Base-by-base conservation (phyloP, 176 grass and related monocot genomes). In the Musa schizocarpa region DNA sequence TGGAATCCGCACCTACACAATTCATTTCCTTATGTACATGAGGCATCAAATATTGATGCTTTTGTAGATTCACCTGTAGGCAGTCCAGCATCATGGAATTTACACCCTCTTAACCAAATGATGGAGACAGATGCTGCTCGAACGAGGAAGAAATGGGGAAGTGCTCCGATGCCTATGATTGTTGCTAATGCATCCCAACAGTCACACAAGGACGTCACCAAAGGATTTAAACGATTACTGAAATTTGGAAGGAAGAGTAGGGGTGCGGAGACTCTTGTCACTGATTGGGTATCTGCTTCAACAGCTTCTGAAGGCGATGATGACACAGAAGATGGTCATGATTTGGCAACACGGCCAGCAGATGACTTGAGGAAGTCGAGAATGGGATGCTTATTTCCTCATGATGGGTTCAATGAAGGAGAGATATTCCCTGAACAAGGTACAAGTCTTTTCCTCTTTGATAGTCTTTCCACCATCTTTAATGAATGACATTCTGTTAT, bases 211-310 rank as follows among this genome's bases (percentile, higher is more conserved):
- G 83, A 92, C 55, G 79, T 82, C 2, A 72, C 90, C 16, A 75
- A 74, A 11, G 86, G 92, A 65, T 75, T 96, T 68, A 96, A 76
- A 75, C 75, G 75, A 75, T 82, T 92, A 1, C 77, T 96, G 50
- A 89, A 61, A 65, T 92, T 96, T 8, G 84, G 89, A 13, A 89
- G 80, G 80, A 96, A 79, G 74, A 89, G 59, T 54, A 96, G 71
- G 57, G 82, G 75, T 69, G 63, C 54, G 0, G 76, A 79, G 27
- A 85, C 48, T 1, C 59, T 65, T 48, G 16, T 74, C 48, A 59
- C 56, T 16, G 23, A 16, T 68, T 67, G 43, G 49, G 78, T 81
- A 69, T 77, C 76, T 59, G 34, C 34, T 43, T 50, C 78, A 10
- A 71, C 81, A 66, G 59, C 72, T 52, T 85, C 70, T 53, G 24